These are phyloP conservation scores for Collariella sp. DNA, from an alignment of 495 filamentous ascomycete genomes.

Conservation along the genomic window DNA sequence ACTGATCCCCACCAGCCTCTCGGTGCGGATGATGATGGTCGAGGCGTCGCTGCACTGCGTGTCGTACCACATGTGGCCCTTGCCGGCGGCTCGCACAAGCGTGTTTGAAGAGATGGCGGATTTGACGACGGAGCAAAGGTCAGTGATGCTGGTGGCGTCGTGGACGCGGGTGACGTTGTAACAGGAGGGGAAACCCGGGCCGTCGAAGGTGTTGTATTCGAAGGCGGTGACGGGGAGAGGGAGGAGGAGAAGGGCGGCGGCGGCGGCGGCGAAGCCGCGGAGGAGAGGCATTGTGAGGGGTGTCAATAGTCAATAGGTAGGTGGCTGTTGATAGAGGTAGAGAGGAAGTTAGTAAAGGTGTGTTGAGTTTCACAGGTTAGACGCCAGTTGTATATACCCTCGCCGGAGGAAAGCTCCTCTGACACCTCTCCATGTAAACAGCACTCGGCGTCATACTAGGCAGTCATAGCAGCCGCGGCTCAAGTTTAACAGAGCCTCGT, in stretches of 20 bases:
- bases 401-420: no score
- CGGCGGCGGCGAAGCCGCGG: not conserved
- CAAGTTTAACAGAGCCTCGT: not conserved
- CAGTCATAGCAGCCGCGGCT: not conserved
- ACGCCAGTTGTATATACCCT: not conserved
- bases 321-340: not conserved
- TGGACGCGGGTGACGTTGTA: slow-evolving; percentile 35
- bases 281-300: not conserved
- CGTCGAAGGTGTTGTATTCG: slow-evolving; percentile 44
- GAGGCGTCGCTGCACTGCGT: slow-evolving; percentile 40
- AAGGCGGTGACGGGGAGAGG: slow-evolving; percentile 18
- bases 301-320: not conserved
- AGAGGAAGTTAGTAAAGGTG: not conserved
- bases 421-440: no score
- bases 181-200: slow-evolving; percentile 40
- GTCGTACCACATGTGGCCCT: slow-evolving; percentile 46
- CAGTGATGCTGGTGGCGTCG: slow-evolving; percentile 35
- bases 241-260: slow-evolving; percentile 11
- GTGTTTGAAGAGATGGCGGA: slow-evolving; percentile 24
- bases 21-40: slow-evolving; percentile 41
- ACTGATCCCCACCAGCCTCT: slow-evolving; percentile 34
- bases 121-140: slow-evolving; percentile 36
- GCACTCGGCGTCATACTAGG: not conserved
- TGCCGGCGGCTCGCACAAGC: slow-evolving; percentile 38
- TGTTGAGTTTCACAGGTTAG: not conserved